A percentile compares a stretch with the other conserved stretches of the same genome.
Evolutionary conservation across 2,329 filamentous ascomycete genomes (phyloP).

Genomic region (Colletotrichum paranaense): DNA sequence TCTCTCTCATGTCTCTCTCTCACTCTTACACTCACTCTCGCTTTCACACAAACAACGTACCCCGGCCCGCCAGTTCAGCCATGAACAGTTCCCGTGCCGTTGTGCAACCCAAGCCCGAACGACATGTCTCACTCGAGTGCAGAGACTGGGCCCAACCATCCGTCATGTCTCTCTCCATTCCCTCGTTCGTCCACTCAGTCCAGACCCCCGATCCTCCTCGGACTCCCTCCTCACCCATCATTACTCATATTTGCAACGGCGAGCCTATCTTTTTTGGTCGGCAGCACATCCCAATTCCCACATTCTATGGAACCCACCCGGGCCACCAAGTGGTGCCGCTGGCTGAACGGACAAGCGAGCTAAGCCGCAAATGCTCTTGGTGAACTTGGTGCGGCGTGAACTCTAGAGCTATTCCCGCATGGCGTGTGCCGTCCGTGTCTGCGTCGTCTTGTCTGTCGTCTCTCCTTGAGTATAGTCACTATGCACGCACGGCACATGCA

Average conservation of each 20-base stretch:
- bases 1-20: neutral
- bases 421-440: neutral
- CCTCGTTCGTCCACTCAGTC: neutral
- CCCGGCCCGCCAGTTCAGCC: conserved; percentile 6
- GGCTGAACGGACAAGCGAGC: conserved; percentile 14
- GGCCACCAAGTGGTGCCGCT: conserved; percentile 26
- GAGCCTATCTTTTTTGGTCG: neutral
- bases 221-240: neutral
- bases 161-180: conserved; percentile 11
- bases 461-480: neutral
- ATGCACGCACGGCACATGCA: conserved; percentile 3
- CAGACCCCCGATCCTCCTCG: neutral
- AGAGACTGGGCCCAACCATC: conserved; percentile 8
- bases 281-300: conserved; percentile 22
- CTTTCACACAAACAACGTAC: neutral
- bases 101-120: conserved; percentile 8
- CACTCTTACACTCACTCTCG: neutral
- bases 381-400: conserved; percentile 24
- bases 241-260: neutral
- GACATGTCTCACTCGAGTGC: conserved; percentile 21
- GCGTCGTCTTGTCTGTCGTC: neutral
- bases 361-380: conserved; percentile 14
- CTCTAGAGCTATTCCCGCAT: conserved; percentile 19
- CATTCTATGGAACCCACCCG: conserved; percentile 26
- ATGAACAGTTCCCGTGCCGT: conserved; percentile 11